Evolutionary conservation across 768 basidiomycete genomes (phyloP).

Genomic region (Auriscalpium microsporum): DNA sequence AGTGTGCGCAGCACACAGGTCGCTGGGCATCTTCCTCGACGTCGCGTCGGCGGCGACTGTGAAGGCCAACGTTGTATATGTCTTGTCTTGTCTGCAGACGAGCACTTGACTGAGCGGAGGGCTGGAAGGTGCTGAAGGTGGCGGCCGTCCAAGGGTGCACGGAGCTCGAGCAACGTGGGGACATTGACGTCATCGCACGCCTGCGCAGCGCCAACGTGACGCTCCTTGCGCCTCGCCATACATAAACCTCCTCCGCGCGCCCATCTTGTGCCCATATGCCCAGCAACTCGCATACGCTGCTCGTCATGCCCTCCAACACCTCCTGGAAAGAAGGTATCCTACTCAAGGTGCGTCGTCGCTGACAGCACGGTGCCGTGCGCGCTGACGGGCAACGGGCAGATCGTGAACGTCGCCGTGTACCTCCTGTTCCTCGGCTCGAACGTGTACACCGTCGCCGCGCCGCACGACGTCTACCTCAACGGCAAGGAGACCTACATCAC

Average conservation of each 20-base stretch:
- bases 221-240: neutral
- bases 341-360: constrained; percentile 50
- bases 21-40: too few species aligned
- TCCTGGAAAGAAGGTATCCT: constrained; percentile 73
- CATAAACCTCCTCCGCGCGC: neutral
- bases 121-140: too few species aligned
- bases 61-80: too few species aligned
- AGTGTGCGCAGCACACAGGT: too few species aligned
- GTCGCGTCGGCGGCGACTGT: too few species aligned
- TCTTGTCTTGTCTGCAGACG: too few species aligned
- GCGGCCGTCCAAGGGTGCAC: too few species aligned
- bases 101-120: too few species aligned
- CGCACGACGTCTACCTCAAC: constrained; percentile 58
- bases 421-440: constrained; percentile 86
- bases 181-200: too few species aligned
- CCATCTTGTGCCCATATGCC: neutral
- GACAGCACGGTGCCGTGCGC: neutral
- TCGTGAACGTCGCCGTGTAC: constrained; percentile 78
- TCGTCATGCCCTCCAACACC: constrained; percentile 1
- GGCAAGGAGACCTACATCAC: constrained; percentile 89
- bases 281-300: neutral
- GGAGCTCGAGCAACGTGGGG: too few species aligned
- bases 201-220: too few species aligned
- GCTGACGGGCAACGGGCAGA: constrained; percentile 19
- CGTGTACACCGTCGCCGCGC: constrained; percentile 76